Percentiles rank a stretch among this genome's conserved stretches.
phyloP scores from a whole-genome alignment of 176 grass and related monocot genomes.

The Oryza punctata region DNA sequence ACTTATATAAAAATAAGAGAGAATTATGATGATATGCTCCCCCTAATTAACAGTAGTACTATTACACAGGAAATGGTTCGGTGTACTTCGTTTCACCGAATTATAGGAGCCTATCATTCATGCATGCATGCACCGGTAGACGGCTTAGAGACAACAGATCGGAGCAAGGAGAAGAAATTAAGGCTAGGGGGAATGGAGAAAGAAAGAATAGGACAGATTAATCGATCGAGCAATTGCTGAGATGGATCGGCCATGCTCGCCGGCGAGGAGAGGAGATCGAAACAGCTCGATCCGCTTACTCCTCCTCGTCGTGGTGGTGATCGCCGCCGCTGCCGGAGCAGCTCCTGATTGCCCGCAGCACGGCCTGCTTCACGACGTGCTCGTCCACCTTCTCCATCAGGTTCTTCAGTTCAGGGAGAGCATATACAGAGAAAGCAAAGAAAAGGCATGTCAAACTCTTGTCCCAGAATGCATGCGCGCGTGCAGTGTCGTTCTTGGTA shows the following conservation, averaged over 20 bases:
- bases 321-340: conserved; percentile 49
- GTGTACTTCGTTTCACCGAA: conserved; percentile 4
- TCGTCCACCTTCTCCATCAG: conserved; percentile 63
- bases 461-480: background rate
- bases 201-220: conserved; percentile 11
- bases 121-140: background rate
- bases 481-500: background rate
- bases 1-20: background rate
- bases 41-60: background rate
- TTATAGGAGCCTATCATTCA: background rate
- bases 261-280: background rate
- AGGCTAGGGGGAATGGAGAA: background rate
- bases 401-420: conserved; percentile 41
- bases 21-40: background rate
- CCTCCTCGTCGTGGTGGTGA: conserved; percentile 36
- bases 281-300: background rate
- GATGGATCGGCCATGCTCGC: background rate
- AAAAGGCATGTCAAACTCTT: background rate
- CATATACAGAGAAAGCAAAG: background rate
- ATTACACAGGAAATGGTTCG: conserved; percentile 22
- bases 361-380: conserved; percentile 76
- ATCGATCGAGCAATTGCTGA: background rate
- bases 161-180: background rate
- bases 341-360: conserved; percentile 70
- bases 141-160: background rate